A percentile compares a stretch with the other conserved stretches of the same genome.
Conservation (phyloP, 805 yeast genomes). For the Metschnikowia amazonensis region DNA sequence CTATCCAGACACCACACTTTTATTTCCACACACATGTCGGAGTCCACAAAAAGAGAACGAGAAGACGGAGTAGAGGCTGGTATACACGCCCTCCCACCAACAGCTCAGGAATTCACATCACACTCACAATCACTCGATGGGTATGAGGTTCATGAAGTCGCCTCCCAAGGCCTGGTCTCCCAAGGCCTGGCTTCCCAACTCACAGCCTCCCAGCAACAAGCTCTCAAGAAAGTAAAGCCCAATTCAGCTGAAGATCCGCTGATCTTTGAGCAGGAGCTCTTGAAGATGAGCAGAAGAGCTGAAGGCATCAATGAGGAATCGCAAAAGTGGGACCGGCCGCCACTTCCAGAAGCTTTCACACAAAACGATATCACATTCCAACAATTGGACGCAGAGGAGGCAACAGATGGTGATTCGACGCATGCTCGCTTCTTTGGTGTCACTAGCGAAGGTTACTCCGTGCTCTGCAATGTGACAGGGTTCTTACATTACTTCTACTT, state of each 20-base stretch:
- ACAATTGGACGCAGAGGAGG: constrained; percentile 93
- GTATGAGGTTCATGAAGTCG: background rate
- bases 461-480: constrained; percentile 84
- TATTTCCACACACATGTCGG: background rate
- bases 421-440: constrained; percentile 89
- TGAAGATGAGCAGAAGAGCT: constrained; percentile 18
- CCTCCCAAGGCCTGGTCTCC: constrained; percentile 15
- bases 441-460: constrained; percentile 81
- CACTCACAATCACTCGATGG: background rate
- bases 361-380: constrained; percentile 66
- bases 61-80: constrained; percentile 13
- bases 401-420: constrained; percentile 51
- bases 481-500: constrained; percentile 88
- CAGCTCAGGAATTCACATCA: constrained; percentile 15
- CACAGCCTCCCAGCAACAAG: constrained; percentile 28
- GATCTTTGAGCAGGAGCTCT: constrained; percentile 18
- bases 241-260: constrained; percentile 36
- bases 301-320: constrained; percentile 30
- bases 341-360: constrained; percentile 44
- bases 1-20: background rate
- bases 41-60: constrained; percentile 12
- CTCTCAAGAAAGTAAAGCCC: constrained; percentile 35
- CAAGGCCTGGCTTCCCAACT: constrained; percentile 24
- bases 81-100: constrained; percentile 35
- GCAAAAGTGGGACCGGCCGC: constrained; percentile 54